phyloP scores from a whole-genome alignment of 805 yeast genomes.

The Candida alai region DNA sequence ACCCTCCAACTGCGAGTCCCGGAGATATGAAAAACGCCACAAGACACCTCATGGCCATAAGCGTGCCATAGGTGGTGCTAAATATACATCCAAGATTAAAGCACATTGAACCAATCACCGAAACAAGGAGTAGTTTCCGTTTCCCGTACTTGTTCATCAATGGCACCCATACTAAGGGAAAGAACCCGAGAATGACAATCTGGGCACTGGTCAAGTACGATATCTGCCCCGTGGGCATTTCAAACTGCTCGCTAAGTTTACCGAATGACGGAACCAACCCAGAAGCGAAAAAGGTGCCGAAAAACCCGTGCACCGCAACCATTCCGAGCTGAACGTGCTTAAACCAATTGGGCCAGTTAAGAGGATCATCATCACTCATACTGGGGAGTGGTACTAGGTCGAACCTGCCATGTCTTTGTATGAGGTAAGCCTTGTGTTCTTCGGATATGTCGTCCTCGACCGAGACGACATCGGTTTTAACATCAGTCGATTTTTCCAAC shows the following conservation, averaged over 20 bases:
- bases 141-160: constrained; percentile 16
- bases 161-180: constrained; percentile 17
- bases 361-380: constrained; percentile 14
- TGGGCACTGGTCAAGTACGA: constrained; percentile 15
- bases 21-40: constrained; percentile 15
- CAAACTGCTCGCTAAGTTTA: constrained; percentile 8
- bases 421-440: constrained; percentile 11
- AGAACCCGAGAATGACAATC: constrained; percentile 13
- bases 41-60: constrained; percentile 14
- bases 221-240: constrained; percentile 8
- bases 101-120: constrained; percentile 11
- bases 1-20: constrained; percentile 15
- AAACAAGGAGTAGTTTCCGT: constrained; percentile 9
- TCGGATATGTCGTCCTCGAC: constrained; percentile 6
- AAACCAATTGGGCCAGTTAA: constrained; percentile 13
- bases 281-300: constrained; percentile 17
- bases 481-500: constrained; percentile 1
- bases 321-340: constrained; percentile 12
- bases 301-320: constrained; percentile 16
- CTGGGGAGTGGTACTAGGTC: constrained; percentile 14
- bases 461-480: constrained; percentile 4
- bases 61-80: constrained; percentile 9
- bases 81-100: constrained; percentile 14
- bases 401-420: constrained; percentile 12
- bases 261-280: constrained; percentile 16